Evolutionary conservation across 2,329 filamentous ascomycete species (phyloP).

Genomic region (Pseudonectria buxi): DNA sequence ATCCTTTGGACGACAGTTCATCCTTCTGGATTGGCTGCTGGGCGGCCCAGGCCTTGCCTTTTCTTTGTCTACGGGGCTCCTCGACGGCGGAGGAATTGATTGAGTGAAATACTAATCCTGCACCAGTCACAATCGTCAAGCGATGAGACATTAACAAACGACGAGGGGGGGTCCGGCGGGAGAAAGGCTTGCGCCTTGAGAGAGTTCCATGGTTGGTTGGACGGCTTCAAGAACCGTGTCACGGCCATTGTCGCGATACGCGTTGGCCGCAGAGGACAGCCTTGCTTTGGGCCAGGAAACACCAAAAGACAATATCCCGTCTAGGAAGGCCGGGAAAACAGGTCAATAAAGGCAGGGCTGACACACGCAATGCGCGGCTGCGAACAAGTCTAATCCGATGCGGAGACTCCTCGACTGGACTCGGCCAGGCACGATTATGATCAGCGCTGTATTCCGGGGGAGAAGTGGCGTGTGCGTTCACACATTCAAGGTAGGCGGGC

Average conservation of each 20-base stretch:
- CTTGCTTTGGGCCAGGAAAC: too few species aligned
- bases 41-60: slow-evolving; percentile 8
- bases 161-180: slow-evolving; percentile 14
- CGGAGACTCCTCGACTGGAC: slow-evolving; percentile 13
- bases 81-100: slow-evolving; percentile 7
- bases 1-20: too few species aligned
- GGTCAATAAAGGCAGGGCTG: slow-evolving; percentile 21
- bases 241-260: slow-evolving; percentile 14
- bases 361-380: slow-evolving; percentile 22
- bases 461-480: slow-evolving; percentile 18
- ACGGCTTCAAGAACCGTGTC: slow-evolving; percentile 15
- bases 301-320: too few species aligned
- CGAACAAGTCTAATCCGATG: slow-evolving; percentile 15
- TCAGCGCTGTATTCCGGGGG: slow-evolving; percentile 17
- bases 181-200: slow-evolving; percentile 8
- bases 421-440: slow-evolving; percentile 21
- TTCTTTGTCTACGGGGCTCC: slow-evolving; percentile 7
- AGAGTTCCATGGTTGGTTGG: slow-evolving; percentile 7
- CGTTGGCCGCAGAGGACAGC: not conserved
- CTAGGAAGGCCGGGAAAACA: slow-evolving; percentile 5
- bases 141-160: slow-evolving; percentile 40
- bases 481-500: slow-evolving; percentile 10
- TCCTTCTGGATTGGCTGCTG: not conserved
- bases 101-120: slow-evolving; percentile 19
- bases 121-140: slow-evolving; percentile 54